Conservation (phyloP, 2,329 filamentous ascomycete genomes). For the Penicillium frequentans region DNA sequence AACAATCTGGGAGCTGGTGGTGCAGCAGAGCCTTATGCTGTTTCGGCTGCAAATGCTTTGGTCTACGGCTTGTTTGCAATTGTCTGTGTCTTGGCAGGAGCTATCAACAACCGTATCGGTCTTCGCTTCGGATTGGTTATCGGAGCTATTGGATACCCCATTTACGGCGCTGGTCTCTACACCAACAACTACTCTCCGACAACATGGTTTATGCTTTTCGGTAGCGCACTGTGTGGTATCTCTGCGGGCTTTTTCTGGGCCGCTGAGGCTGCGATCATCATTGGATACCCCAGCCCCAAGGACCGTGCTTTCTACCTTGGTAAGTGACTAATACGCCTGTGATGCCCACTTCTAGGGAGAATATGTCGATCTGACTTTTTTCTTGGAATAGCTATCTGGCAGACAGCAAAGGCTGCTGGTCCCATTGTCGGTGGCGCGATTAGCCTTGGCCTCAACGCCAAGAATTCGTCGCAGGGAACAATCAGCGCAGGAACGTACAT, state of each 20-base stretch:
- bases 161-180: slow-evolving; percentile 51
- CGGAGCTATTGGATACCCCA: slow-evolving; percentile 48
- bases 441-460: slow-evolving; percentile 22
- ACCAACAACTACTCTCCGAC: slow-evolving; percentile 52
- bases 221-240: slow-evolving; percentile 47
- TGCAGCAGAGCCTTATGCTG: slow-evolving; percentile 51
- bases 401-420: slow-evolving; percentile 24
- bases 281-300: slow-evolving; percentile 40
- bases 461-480: slow-evolving; percentile 13
- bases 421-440: slow-evolving; percentile 25
- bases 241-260: slow-evolving; percentile 53
- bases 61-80: slow-evolving; percentile 50
- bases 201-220: slow-evolving; percentile 52
- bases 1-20: slow-evolving; percentile 55
- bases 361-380: not conserved
- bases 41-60: slow-evolving; percentile 52
- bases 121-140: slow-evolving; percentile 43
- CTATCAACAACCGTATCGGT: slow-evolving; percentile 51
- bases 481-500: slow-evolving; percentile 23
- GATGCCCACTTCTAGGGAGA: not conserved
- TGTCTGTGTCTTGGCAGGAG: slow-evolving; percentile 49
- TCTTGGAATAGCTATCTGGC: slow-evolving; percentile 18
- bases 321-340: not conserved
- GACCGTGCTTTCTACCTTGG: slow-evolving; percentile 26
- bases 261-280: slow-evolving; percentile 49